phyloP scores from a whole-genome alignment of 192 early-diverging fungal genomes.

The Backusella mclennaniae region DNA sequence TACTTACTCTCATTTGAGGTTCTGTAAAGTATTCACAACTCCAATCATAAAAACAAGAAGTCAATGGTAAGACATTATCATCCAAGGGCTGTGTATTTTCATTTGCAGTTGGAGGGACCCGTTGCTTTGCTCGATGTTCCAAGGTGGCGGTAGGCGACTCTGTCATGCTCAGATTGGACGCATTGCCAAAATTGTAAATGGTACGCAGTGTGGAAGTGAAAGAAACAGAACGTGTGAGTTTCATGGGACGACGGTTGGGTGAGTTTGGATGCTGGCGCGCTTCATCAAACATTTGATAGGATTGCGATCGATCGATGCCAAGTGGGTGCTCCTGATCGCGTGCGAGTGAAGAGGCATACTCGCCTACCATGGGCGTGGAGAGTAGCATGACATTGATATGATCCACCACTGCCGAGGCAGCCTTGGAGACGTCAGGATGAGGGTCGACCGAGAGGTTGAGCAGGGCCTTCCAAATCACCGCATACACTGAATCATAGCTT shows the following conservation, averaged over 20 bases:
- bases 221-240: conserved; percentile 37
- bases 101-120: not conserved
- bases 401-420: conserved; percentile 77
- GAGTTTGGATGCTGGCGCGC: not conserved
- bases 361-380: conserved; percentile 25
- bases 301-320: conserved; percentile 27
- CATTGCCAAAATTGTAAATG: conserved; percentile 36
- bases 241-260: conserved; percentile 22
- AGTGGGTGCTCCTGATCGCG: not conserved
- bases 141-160: not conserved
- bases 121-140: not conserved
- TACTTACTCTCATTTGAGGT: conserved; percentile 78
- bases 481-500: conserved; percentile 54
- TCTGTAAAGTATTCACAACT: conserved; percentile 87
- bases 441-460: conserved; percentile 82
- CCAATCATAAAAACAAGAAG: conserved; percentile 78
- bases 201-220: conserved; percentile 37
- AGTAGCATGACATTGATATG: conserved; percentile 52
- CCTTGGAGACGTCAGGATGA: conserved; percentile 69
- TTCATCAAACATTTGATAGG: conserved; percentile 17
- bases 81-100: conserved; percentile 10
- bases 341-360: conserved; percentile 27
- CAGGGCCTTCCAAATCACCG: conserved; percentile 78
- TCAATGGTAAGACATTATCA: conserved; percentile 47
- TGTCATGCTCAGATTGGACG: not conserved